Conservation (phyloP, 2,329 filamentous ascomycete genomes). For the Fusarium guadeloupense region DNA sequence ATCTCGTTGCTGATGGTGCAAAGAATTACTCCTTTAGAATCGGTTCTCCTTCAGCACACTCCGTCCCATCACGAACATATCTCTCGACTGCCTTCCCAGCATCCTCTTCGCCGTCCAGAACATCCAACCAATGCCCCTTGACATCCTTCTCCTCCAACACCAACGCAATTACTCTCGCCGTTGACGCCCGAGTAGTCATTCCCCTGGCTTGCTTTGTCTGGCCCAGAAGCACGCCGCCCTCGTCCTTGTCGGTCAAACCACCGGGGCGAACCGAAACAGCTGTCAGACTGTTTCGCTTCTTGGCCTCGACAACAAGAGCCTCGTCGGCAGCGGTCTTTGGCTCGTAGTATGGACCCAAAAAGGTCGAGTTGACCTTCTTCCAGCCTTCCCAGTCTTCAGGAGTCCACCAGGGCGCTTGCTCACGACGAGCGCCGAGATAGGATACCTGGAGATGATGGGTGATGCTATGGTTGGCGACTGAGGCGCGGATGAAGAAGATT, state of each 20-base stretch:
- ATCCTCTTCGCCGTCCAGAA: constrained; percentile 60
- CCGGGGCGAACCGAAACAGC: constrained; percentile 62
- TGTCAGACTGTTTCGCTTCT: constrained; percentile 49
- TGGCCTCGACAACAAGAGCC: constrained; percentile 56
- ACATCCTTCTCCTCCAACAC: constrained; percentile 54
- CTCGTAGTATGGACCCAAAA: constrained; percentile 59
- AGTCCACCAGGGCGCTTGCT: constrained; percentile 61
- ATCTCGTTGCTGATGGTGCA: not conserved
- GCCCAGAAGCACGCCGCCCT: constrained; percentile 54
- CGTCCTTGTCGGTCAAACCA: constrained; percentile 56
- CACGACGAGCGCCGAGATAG: constrained; percentile 61
- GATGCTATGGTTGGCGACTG: constrained; percentile 46
- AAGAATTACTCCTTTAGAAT: constrained; percentile 21
- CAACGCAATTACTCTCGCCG: constrained; percentile 62
- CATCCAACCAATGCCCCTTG: constrained; percentile 59
- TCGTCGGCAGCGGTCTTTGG: constrained; percentile 67
- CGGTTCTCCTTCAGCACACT: constrained; percentile 40
- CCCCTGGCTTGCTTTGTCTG: constrained; percentile 50
- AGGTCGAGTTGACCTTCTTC: constrained; percentile 51
- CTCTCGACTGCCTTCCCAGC: constrained; percentile 30
- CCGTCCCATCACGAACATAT: constrained; percentile 34
- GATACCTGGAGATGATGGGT: constrained; percentile 69
- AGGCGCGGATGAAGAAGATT: constrained; percentile 37
- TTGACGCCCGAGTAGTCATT: constrained; percentile 62
- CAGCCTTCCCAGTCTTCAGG: constrained; percentile 54